Evolutionary conservation across 768 basidiomycete genomes (phyloP), one percentile per base, ranked within the genome.

Genomic region (Mrakia gelida): DNA sequence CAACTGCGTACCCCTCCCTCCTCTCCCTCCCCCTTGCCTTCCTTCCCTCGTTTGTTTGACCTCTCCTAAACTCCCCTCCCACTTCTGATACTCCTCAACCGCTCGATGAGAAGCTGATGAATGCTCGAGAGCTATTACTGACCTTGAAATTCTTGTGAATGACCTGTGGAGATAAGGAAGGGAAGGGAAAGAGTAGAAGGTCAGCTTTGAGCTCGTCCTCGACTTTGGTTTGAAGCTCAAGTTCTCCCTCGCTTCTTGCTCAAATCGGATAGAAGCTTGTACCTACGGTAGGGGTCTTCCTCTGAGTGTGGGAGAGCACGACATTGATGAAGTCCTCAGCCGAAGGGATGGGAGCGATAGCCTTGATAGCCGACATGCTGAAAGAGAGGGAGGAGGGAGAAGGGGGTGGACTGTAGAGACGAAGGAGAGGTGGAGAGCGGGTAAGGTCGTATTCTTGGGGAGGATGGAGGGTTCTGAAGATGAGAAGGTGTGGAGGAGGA

Each of bases 301-400:
- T 88, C 87, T 97, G 95, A 0, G 96, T 98, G 85, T 79, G 75
- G 30, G 78, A 79, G 74, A 79, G 63, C 70, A 96, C 93, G 79
- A 96, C 95, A 85, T 96, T 94, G 71, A 82, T 75, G 70, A 67
- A 63, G 74, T 54, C 72, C 23, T 90, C 87, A 80, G 96, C 94
- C 62, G 93, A 97, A 68, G 97, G 97, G 73, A 99, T 96, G n/a
- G 97, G 97, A 72, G 97, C 92, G 84, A 99, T 99, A 68, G 92
- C 91, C 87, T 98, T 98, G 82, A 98, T 70, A 43, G 67, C 67
- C 38, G 67, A 70, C 67, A 73, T 73, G 32, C 41, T 15, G 49
- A 45, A 30, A 28, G 41, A 28, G 28, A 6, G 71, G 52, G 45
- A 52, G 26, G 23, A 32, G 49, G 41, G 56, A n/a, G 7, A 41